phyloP scores from a whole-genome alignment of 2,329 filamentous ascomycete species.

The Phialophora chinensis region DNA sequence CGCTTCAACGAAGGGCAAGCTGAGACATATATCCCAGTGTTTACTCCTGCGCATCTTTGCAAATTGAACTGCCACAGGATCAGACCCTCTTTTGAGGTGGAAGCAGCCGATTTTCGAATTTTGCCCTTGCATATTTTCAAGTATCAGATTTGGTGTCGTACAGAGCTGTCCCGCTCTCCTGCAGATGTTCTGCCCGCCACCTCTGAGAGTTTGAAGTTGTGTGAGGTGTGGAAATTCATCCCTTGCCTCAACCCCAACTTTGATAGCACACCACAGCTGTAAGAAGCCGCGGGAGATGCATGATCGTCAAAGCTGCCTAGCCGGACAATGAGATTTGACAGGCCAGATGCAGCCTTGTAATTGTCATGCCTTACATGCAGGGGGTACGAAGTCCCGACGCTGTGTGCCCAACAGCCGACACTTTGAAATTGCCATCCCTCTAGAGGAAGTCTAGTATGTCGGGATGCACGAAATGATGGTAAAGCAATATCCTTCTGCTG shows the following conservation, averaged over 20 bases:
- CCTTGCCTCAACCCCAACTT: slow-evolving; percentile 28
- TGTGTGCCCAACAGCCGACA: slow-evolving; percentile 24
- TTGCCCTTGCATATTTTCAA: slow-evolving; percentile 27
- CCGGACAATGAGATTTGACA: slow-evolving; percentile 20
- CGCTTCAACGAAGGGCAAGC: slow-evolving; percentile 10
- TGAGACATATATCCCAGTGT: slow-evolving; percentile 29
- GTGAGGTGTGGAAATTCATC: slow-evolving; percentile 17
- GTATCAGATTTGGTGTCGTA: slow-evolving; percentile 20
- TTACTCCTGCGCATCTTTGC: slow-evolving; percentile 26
- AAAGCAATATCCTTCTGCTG: neutral
- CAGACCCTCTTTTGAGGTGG: slow-evolving; percentile 6
- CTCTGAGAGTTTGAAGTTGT: neutral
- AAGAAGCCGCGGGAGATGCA: neutral
- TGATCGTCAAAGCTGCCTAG: slow-evolving; percentile 2
- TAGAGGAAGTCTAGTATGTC: neutral
- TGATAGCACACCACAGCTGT: neutral
- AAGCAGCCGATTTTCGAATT: slow-evolving; percentile 18
- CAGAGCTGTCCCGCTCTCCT: slow-evolving; percentile 4
- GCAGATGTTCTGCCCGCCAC: slow-evolving; percentile 23
- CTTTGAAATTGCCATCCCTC: slow-evolving; percentile 23
- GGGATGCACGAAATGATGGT: neutral
- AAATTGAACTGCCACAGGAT: slow-evolving; percentile 29
- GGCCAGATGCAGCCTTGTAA: slow-evolving; percentile 21
- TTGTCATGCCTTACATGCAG: slow-evolving; percentile 35
- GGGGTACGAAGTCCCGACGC: slow-evolving; percentile 16